Evolutionary conservation across 1,284 basidiomycete genomes (phyloP), one percentile per base, ranked within the genome.

Genomic region (Boletellus deceptivus): DNA sequence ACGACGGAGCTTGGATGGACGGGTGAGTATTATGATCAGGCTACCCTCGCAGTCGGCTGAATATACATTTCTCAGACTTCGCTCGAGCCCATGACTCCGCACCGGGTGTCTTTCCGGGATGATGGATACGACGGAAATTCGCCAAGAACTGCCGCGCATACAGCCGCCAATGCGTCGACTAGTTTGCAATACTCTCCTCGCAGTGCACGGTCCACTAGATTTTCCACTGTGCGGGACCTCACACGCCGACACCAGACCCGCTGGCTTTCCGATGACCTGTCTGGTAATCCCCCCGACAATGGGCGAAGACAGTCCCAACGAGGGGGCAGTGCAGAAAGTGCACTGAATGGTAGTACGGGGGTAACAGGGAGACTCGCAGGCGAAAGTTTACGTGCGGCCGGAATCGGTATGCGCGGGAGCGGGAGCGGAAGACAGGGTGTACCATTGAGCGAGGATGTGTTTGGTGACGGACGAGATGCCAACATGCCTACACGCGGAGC

Each of bases 381-480:
- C 2, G 85, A 89, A 65, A 80, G 83, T n/a, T 63, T 90, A 48
- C 75, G 82, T 48, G 85, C 86, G 3, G 86, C 88, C 1, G 89
- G 88, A 6, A 71, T 89, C 50, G 62, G 62, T n/a, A 70, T 68
- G 58, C 77, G 71, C 1, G 59, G 56, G 17, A 54, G 51, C 37
- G 46, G 18, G 18, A 52, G 51, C 35, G 40, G 14, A 18, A 54
- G 56, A 50, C 63, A 57, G 11, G 49, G 49, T 6, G 50, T 43
- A 17, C 33, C 53, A 50, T 61, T 69, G 35, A 65, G 57, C 7
- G 72, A 72, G 22, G 77, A 78, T 49, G 61, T 75, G 10, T 79
- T 80, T 39, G 59, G 34, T 24, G 59, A 59, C 6, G 55, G 43
- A 39, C 62, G 49, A 40, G 59, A 52, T 45, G 18, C 34, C 6